Percentiles rank a stretch among this genome's conserved stretches.
Conservation (phyloP, 1,139 yeast species). For the Spathaspora sp. region DNA sequence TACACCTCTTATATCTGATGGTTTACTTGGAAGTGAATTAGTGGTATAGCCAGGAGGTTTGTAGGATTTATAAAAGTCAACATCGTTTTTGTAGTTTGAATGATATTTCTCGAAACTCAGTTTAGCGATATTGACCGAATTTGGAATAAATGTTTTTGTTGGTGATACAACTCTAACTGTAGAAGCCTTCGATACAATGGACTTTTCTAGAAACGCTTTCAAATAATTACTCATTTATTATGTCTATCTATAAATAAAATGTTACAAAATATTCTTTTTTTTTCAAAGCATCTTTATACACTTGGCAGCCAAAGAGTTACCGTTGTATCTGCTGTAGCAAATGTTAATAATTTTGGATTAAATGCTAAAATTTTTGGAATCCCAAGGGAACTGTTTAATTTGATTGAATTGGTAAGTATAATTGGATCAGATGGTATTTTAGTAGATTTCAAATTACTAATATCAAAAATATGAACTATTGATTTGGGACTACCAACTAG, state of each 20-base stretch:
- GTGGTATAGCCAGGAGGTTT: conserved; percentile 4
- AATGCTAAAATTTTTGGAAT: conserved; percentile 66
- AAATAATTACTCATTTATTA: conserved; percentile 3
- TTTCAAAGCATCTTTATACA: neutral
- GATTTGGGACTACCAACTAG: conserved; percentile 63
- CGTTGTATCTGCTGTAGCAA: conserved; percentile 77
- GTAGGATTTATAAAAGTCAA: conserved; percentile 2
- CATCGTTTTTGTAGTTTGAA: conserved; percentile 1
- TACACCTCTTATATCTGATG: conserved; percentile 41
- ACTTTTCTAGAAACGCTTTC: conserved; percentile 9
- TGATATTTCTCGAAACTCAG: conserved; percentile 1
- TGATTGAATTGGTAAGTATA: conserved; percentile 10
- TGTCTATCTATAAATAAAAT: neutral
- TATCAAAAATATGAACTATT: conserved; percentile 63
- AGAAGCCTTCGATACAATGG: conserved; percentile 10
- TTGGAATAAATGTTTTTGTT: neutral
- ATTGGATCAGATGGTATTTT: conserved; percentile 9
- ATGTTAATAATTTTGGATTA: conserved; percentile 73
- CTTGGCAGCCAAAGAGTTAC: conserved; percentile 43
- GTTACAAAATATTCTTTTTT: conserved; percentile 1
- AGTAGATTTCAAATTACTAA: conserved; percentile 35
- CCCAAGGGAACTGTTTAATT: conserved; percentile 26
- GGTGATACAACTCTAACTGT: neutral
- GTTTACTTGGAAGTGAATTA: conserved; percentile 22
- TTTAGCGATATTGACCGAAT: neutral